Evolutionary conservation across 768 basidiomycete species (phyloP).

Genomic region (Sporobolomyces roseus): DNA sequence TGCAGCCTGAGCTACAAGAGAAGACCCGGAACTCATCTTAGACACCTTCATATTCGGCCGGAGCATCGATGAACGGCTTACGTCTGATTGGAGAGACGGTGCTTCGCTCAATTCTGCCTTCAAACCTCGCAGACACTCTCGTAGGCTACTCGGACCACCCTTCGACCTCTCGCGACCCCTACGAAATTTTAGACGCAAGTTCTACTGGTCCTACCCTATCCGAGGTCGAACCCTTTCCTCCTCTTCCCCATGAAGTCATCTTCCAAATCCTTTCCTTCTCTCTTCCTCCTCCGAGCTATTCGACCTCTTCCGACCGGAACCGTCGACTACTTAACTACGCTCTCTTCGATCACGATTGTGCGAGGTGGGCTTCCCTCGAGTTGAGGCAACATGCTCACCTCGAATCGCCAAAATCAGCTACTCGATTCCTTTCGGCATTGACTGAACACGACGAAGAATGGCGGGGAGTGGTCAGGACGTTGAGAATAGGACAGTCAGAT

Average conservation of each 20-base stretch:
- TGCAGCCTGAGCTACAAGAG: no score
- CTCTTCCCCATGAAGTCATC: constrained; percentile 21
- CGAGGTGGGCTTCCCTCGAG: constrained; percentile 14
- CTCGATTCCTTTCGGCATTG: no score
- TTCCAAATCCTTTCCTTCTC: constrained; percentile 17
- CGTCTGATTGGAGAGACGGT: no score
- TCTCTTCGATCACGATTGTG: not conserved
- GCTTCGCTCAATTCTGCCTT: no score
- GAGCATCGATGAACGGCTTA: no score
- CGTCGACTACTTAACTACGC: not conserved
- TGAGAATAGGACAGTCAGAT: constrained; percentile 1
- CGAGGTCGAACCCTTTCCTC: not conserved
- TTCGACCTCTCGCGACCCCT: no score
- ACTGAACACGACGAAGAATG: not conserved
- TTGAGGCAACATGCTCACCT: constrained; percentile 2
- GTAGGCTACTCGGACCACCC: no score
- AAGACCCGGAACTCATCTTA: no score
- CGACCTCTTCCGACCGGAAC: not conserved
- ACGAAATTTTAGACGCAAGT: no score
- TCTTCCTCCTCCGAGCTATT: constrained; percentile 1
- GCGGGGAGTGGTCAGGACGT: not conserved
- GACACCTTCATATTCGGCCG: no score
- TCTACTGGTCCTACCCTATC: not conserved
- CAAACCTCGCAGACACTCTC: no score
- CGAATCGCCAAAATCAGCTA: no score